Conservation (phyloP, 768 basidiomycete genomes). For the Pulveroboletus sp. region DNA sequence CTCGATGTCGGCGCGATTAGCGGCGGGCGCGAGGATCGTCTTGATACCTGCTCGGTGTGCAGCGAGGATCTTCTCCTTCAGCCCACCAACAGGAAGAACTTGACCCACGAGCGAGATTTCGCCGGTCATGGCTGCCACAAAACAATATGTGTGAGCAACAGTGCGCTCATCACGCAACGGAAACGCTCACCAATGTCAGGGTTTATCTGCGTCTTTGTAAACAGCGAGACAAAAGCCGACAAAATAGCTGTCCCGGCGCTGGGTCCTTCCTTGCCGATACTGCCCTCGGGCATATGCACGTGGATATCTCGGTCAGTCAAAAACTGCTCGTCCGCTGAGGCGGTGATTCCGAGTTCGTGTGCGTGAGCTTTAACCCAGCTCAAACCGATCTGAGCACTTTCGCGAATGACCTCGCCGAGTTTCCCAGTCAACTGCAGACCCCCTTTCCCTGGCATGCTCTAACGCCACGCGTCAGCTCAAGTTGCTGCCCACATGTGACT, state of each 20-base stretch:
- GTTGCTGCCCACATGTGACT: not conserved
- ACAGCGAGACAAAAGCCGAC: conserved; percentile 86
- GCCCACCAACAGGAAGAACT: conserved; percentile 91
- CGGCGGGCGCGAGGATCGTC: conserved; percentile 81
- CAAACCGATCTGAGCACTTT: conserved; percentile 91
- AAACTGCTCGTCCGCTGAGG: conserved; percentile 66
- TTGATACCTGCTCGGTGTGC: conserved; percentile 97
- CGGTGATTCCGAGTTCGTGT: conserved; percentile 81
- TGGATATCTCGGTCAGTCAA: conserved; percentile 86
- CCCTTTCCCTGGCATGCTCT: conserved; percentile 98
- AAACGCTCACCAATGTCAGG: conserved; percentile 77
- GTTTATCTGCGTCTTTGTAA: conserved; percentile 78
- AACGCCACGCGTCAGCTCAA: conserved; percentile 1
- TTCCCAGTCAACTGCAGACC: conserved; percentile 91
- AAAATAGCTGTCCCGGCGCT: conserved; percentile 94
- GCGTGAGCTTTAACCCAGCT: conserved; percentile 93
- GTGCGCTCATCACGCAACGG: not conserved
- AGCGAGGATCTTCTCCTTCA: conserved; percentile 95
- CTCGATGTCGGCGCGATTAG: conserved; percentile 91
- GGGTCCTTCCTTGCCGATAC: conserved; percentile 92
- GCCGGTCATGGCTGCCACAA: conserved; percentile 83
- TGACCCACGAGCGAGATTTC: conserved; percentile 96
- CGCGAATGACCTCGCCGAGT: conserved; percentile 95
- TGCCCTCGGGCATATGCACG: conserved; percentile 95
- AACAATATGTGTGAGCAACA: not conserved